Conservation (phyloP, 331 rosid genomes). For the Saraca asoca region DNA sequence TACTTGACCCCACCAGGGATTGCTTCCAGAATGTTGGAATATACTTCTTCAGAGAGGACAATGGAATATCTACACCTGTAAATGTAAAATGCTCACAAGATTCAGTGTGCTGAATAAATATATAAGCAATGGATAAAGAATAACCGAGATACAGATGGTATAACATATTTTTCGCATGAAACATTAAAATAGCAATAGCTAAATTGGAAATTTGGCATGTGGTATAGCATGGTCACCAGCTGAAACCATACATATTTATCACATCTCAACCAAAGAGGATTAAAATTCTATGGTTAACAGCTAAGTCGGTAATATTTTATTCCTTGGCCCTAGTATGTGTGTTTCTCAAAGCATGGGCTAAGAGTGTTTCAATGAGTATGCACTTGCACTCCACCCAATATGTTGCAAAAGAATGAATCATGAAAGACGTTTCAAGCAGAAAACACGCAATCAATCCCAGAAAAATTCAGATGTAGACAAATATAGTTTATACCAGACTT, state of each 20-base stretch:
- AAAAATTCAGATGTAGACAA: conserved; percentile 13
- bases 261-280: background rate
- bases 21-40: conserved; percentile 73
- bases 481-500: background rate
- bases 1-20: conserved; percentile 71
- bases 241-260: conserved; percentile 1
- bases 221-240: background rate
- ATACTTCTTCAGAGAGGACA: conserved; percentile 66
- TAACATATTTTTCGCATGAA: background rate
- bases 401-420: conserved; percentile 9
- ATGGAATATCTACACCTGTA: conserved; percentile 76
- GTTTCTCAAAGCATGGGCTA: background rate
- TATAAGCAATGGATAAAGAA: background rate
- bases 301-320: background rate
- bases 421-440: conserved; percentile 8
- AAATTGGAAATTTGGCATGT: conserved; percentile 8
- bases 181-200: background rate
- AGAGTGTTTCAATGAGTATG: conserved; percentile 5
- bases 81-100: conserved; percentile 24
- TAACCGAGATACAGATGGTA: background rate
- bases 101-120: conserved; percentile 12
- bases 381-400: conserved; percentile 18
- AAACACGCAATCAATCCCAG: background rate
- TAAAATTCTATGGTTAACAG: conserved; percentile 3
- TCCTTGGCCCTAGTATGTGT: background rate